Evolutionary conservation across 768 basidiomycete species (phyloP).

Genomic region (Serendipita sp.): DNA sequence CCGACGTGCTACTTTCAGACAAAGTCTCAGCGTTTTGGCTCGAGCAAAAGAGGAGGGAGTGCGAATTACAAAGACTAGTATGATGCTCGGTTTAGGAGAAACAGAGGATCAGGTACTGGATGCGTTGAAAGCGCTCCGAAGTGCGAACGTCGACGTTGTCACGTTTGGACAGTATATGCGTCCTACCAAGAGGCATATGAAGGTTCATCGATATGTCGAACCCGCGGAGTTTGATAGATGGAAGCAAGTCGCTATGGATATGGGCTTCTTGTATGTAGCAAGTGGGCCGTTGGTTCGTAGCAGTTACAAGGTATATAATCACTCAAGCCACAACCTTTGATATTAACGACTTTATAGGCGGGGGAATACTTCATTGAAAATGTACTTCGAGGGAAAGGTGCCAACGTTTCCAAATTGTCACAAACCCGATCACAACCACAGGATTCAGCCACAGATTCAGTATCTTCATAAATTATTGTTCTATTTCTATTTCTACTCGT

Average conservation of each 20-base stretch:
- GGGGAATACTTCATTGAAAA: slow-evolving; percentile 94
- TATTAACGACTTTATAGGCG: slow-evolving; percentile 34
- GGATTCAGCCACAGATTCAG: too few relatives aligned
- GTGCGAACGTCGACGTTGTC: slow-evolving; percentile 83
- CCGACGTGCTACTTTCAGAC: slow-evolving; percentile 78
- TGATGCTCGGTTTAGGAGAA: slow-evolving; percentile 98
- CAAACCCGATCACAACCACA: too few relatives aligned
- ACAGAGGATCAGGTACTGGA: slow-evolving; percentile 63
- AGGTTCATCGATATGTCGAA: slow-evolving; percentile 90
- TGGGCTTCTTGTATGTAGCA: slow-evolving; percentile 95
- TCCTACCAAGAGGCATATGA: slow-evolving; percentile 98
- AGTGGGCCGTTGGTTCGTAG: slow-evolving; percentile 91
- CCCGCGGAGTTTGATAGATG: slow-evolving; percentile 86
- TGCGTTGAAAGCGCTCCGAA: slow-evolving; percentile 74
- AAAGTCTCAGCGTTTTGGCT: slow-evolving; percentile 63
- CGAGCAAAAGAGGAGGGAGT: slow-evolving; percentile 74
- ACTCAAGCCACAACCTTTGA: background rate
- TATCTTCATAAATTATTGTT: background rate
- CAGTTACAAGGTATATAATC: slow-evolving; percentile 71
- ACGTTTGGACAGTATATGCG: slow-evolving; percentile 99
- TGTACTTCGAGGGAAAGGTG: slow-evolving; percentile 48
- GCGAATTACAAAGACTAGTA: slow-evolving; percentile 87
- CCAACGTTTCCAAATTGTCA: background rate
- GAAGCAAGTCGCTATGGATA: slow-evolving; percentile 76
- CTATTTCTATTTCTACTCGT: background rate